phyloP scores from a whole-genome alignment of 768 basidiomycete genomes.

The Psilocybe cyanescens region DNA sequence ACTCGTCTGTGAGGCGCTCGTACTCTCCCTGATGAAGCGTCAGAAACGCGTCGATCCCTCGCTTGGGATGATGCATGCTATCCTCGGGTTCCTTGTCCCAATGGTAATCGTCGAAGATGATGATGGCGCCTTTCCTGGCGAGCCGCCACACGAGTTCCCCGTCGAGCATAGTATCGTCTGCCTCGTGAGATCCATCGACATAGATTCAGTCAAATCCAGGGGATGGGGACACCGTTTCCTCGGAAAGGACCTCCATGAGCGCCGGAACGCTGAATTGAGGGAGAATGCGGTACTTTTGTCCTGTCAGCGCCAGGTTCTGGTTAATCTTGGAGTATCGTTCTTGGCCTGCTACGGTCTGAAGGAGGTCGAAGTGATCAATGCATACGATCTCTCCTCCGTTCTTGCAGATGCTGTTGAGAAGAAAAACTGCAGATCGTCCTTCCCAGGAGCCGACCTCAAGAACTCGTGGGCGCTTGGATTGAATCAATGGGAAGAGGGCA shows the following conservation, averaged over 20 bases:
- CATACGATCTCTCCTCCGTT: constrained; percentile 50
- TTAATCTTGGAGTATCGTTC: constrained; percentile 45
- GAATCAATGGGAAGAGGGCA: constrained; percentile 41
- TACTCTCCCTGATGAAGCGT: constrained; percentile 53
- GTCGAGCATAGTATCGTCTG: constrained; percentile 65
- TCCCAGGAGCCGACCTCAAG: constrained; percentile 69
- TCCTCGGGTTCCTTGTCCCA: constrained; percentile 53
- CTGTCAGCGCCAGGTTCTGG: constrained; percentile 52
- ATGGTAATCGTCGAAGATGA: constrained; percentile 63
- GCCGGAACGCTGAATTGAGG: constrained; percentile 58
- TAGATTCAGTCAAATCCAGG: constrained; percentile 65
- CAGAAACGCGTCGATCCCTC: constrained; percentile 60
- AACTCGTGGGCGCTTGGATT: constrained; percentile 42
- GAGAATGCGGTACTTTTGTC: constrained; percentile 47
- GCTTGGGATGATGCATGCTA: constrained; percentile 56
- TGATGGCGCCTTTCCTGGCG: constrained; percentile 49
- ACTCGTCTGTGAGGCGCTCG: constrained; percentile 36
- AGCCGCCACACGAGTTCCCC: constrained; percentile 62
- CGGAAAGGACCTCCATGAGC: constrained; percentile 47
- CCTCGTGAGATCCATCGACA: constrained; percentile 61
- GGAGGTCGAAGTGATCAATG: constrained; percentile 64
- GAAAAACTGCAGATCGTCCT: constrained; percentile 63
- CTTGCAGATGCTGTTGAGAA: constrained; percentile 50
- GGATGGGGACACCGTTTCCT: constrained; percentile 38
- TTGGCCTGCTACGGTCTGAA: constrained; percentile 48